Evolutionary conservation across 495 filamentous ascomycete genomes (phyloP), one percentile per base, ranked within the genome.

Genomic region (Cercophora scortea): DNA sequence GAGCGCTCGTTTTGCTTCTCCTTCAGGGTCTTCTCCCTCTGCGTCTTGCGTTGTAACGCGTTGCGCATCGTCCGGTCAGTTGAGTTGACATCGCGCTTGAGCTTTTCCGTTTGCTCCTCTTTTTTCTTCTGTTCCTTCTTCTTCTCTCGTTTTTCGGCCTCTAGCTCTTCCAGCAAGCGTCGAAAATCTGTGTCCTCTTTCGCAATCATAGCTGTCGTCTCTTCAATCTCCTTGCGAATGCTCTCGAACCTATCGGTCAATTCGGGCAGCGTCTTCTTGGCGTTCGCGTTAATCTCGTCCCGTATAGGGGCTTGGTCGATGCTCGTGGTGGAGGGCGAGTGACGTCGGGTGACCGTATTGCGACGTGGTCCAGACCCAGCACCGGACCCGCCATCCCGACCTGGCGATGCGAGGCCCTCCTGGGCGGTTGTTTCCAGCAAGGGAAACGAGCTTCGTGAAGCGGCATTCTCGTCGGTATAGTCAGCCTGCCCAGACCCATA

Each of bases 11-110:
- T 71, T 48, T 86, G 75, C 70, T 87, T 90, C 44, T 89, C 83
- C 67, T 81, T 84, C 56, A 91, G 75, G 50, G 73, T 65, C 71
- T 89, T 90, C 59, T 97, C 90, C 57, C 87, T 90, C 57, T 89
- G 85, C 0, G 79, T 73, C 61, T 86, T 88, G 59, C 83, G 82
- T 49, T 85, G 85, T 61, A 95, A 86, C 9, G 90, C 89, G n/a
- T 81, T 78, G 47, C 89, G 79, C 68, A 95, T 96, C 46, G 84
- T 73, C 33, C 89, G 83, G 59, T 96, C 90, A 18, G 93, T 75
- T 32, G 79, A 79, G 44, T 86, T 81, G 33, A 92, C 86, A 58
- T 96, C 86, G 51, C 84, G 86, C 61, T 84, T 87, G 32, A 96
- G 65, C 61, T 87, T 85, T 43, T 85, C 81, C n/a, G 84, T 91